phyloP scores from a whole-genome alignment of 2,329 filamentous ascomycete species.

The Cercospora sp. region DNA sequence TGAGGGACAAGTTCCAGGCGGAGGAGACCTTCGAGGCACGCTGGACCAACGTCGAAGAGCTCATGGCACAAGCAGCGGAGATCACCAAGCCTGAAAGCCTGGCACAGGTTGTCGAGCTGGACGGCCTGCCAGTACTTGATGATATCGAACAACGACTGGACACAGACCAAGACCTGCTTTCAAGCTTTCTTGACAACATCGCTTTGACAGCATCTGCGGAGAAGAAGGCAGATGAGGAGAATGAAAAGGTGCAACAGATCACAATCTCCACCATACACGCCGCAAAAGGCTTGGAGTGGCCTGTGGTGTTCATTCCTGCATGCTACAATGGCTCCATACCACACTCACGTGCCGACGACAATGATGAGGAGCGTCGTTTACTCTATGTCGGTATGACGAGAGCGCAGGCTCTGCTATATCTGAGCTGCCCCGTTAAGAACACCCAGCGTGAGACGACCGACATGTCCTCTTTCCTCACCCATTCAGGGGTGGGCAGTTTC shows the following conservation, averaged over 20 bases:
- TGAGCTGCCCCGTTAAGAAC: slow-evolving; percentile 74
- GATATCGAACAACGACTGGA: slow-evolving; percentile 59
- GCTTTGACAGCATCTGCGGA: slow-evolving; percentile 79
- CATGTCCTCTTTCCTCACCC: slow-evolving; percentile 71
- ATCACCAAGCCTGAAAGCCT: slow-evolving; percentile 49
- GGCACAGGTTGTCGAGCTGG: slow-evolving; percentile 43
- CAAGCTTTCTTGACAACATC: slow-evolving; percentile 85
- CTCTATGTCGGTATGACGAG: slow-evolving; percentile 97
- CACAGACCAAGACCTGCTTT: slow-evolving; percentile 63
- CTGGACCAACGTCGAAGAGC: slow-evolving; percentile 87
- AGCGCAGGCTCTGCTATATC: slow-evolving; percentile 79
- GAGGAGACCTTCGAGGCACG: slow-evolving; percentile 66
- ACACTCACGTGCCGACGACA: slow-evolving; percentile 80
- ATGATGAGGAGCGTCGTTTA: slow-evolving; percentile 81
- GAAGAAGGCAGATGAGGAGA: slow-evolving; percentile 58
- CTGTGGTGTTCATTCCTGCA: slow-evolving; percentile 87
- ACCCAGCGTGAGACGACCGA: slow-evolving; percentile 62
- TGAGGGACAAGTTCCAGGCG: slow-evolving; percentile 69
- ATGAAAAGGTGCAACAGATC: slow-evolving; percentile 60
- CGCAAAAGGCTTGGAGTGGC: slow-evolving; percentile 95
- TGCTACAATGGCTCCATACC: slow-evolving; percentile 89
- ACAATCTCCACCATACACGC: slow-evolving; percentile 97
- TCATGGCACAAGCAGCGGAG: slow-evolving; percentile 76
- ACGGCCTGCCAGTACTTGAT: slow-evolving; percentile 65
- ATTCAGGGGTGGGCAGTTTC: slow-evolving; percentile 52